phyloP scores from a whole-genome alignment of 768 basidiomycete genomes.

The Naganishia vaughanmartiniae region DNA sequence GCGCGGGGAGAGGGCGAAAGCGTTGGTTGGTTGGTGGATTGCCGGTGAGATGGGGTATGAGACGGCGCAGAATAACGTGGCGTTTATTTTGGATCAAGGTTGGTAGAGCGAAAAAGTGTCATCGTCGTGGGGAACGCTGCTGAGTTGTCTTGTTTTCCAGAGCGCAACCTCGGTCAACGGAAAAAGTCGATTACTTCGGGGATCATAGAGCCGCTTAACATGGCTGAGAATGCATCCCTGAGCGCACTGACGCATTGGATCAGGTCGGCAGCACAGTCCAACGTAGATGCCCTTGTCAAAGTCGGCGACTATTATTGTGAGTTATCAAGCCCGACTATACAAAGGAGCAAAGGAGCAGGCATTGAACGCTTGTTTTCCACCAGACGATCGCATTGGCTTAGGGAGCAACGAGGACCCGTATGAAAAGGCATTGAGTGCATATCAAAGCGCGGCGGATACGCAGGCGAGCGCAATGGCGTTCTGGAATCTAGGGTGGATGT shows the following conservation, averaged over 20 bases:
- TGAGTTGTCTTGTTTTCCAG: neutral
- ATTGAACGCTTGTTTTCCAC: neutral
- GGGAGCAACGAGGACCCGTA: conserved; percentile 54
- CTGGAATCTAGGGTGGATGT: conserved; percentile 99
- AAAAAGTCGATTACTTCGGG: neutral
- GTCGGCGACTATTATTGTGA: conserved; percentile 90
- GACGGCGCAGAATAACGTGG: conserved; percentile 90
- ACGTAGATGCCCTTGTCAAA: conserved; percentile 95
- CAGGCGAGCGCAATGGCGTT: conserved; percentile 89
- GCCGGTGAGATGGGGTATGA: conserved; percentile 94
- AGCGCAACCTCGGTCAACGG: conserved; percentile 1
- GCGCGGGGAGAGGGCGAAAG: conserved; percentile 72
- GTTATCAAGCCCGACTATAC: conserved; percentile 13
- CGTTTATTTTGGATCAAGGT: conserved; percentile 90
- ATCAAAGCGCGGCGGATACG: conserved; percentile 89
- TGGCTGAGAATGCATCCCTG: conserved; percentile 14
- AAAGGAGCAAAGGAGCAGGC: no score
- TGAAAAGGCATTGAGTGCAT: conserved; percentile 90
- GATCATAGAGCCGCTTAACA: neutral
- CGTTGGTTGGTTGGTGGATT: conserved; percentile 91
- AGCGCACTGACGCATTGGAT: conserved; percentile 91
- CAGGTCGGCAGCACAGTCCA: conserved; percentile 85
- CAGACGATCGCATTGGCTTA: conserved; percentile 32
- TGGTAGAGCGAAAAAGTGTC: conserved; percentile 32
- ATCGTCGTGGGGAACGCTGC: neutral